Evolutionary conservation across 768 basidiomycete genomes (phyloP), one percentile per base, ranked within the genome.

Genomic region (Lentinula raphanica): DNA sequence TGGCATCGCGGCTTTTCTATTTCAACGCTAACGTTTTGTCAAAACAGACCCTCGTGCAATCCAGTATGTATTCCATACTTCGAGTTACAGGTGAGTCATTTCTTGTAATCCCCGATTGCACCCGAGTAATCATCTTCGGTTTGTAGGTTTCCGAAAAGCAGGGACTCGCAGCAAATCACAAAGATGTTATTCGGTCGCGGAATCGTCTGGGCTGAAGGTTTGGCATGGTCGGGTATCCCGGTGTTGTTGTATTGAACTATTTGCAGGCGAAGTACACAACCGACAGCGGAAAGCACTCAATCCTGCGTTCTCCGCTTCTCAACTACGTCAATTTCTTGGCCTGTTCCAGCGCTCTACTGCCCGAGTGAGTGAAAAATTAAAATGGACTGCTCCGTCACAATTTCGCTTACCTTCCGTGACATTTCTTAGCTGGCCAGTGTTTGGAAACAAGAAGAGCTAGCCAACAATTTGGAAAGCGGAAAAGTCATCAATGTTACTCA

Each of bases 271-370:
- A 32, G 58, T 54, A 3, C 71, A 71, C 53, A 64, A 66, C 17
- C 64, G 71, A 5, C 71, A 72, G 32, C 50, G 72, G 38, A 73
- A 73, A 57, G 67, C 67, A n/a, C 69, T 73, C 69, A 62, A 68
- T 12, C 72, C 72, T 11, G 71, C 70, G 1, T 73, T 73, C 50
- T 67, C 68, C 17, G 48, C 58, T 1, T 60, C 64, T 2, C 67
- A 70, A 36, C 54, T 63, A 1, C 65, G 62, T 40, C 66, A 62
- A 15, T 65, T 70, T 6, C 54, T 70, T 6, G 68, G 69, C 2
- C 36, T 67, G 5, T 72, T 72, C 61, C 54, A 54, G n/a, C 58
- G 63, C 27, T 64, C 68, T 40, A 62, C 64, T 59, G 67, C 65
- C 50, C 25, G 55, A 31, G 55, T 56, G 17, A 29, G 55, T 35